phyloP scores from a whole-genome alignment of 164 flowering plant genomes.

The Vitis rupestris region DNA sequence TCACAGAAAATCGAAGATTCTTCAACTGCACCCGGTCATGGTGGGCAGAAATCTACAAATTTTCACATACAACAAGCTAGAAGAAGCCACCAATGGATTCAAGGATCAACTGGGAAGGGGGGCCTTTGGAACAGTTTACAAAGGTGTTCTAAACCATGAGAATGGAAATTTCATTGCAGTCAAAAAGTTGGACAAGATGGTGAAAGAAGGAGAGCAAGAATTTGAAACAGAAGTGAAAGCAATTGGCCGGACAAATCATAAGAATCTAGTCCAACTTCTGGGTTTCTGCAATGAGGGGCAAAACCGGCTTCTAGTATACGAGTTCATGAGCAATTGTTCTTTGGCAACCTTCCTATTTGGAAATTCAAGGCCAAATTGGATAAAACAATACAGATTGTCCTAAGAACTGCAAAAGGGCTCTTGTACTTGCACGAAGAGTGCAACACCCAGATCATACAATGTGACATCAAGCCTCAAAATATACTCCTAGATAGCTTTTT shows the following conservation, averaged over 20 bases:
- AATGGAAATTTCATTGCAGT: slow-evolving; percentile 20
- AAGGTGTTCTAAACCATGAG: slow-evolving; percentile 10
- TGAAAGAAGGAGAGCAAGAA: slow-evolving; percentile 25
- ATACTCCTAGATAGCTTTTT: slow-evolving; percentile 31
- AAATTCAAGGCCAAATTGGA: slow-evolving; percentile 29
- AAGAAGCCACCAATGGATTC: slow-evolving; percentile 32
- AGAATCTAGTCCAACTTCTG: slow-evolving; percentile 31
- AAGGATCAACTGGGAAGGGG: slow-evolving; percentile 36
- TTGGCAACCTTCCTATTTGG: slow-evolving; percentile 28
- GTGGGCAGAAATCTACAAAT: background rate
- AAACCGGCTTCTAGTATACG: slow-evolving; percentile 33
- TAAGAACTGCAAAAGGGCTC: slow-evolving; percentile 29
- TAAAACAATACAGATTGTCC: slow-evolving; percentile 19
- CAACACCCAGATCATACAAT: slow-evolving; percentile 37
- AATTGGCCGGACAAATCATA: slow-evolving; percentile 34
- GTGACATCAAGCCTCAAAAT: slow-evolving; percentile 49
- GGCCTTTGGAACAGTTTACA: slow-evolving; percentile 30
- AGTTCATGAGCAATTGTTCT: slow-evolving; percentile 32
- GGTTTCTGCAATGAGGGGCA: slow-evolving; percentile 35
- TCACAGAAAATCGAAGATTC: background rate
- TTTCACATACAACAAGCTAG: slow-evolving; percentile 26
- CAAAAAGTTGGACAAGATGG: slow-evolving; percentile 25
- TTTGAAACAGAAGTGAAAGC: slow-evolving; percentile 33
- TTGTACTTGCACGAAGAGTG: slow-evolving; percentile 38
- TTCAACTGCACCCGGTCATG: background rate